Conservation (phyloP, 331 rosid genomes). For the Phaseolus coccineus region DNA sequence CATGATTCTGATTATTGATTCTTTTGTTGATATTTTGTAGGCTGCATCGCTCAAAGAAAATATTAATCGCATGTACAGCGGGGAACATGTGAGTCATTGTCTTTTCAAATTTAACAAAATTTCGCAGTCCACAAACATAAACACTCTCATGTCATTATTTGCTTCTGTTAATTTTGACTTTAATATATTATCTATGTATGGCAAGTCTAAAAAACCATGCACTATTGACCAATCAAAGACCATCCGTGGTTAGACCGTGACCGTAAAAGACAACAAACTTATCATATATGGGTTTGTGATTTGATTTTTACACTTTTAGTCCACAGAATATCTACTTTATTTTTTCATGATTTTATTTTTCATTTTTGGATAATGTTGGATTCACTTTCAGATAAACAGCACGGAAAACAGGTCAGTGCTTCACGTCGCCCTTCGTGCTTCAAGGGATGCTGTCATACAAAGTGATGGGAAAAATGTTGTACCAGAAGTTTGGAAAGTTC, state of each 20-base stretch:
- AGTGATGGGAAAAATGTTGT: conserved; percentile 89
- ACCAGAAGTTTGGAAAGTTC: conserved; percentile 91
- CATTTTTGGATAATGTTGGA: conserved; percentile 38
- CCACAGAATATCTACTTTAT: neutral
- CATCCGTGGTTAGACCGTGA: neutral
- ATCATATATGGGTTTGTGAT: neutral
- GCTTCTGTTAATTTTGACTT: neutral
- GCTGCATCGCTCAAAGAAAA: conserved; percentile 78
- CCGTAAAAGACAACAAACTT: neutral
- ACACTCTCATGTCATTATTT: neutral
- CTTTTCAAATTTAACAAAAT: neutral
- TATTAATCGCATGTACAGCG: conserved; percentile 75
- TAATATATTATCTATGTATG: neutral
- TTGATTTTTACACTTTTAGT: neutral
- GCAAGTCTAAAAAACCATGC: neutral
- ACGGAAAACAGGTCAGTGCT: conserved; percentile 88
- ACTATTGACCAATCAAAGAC: neutral
- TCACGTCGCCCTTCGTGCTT: conserved; percentile 92
- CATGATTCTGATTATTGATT: conserved; percentile 17
- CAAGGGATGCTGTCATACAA: conserved; percentile 72
- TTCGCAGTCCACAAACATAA: neutral
- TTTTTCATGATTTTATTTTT: neutral
- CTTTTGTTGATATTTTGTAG: conserved; percentile 51
- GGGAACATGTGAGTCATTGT: conserved; percentile 76
- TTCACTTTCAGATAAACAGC: conserved; percentile 73